Base-by-base conservation (phyloP, 352 stramenopile species). In the Pythium diclinum region DNA sequence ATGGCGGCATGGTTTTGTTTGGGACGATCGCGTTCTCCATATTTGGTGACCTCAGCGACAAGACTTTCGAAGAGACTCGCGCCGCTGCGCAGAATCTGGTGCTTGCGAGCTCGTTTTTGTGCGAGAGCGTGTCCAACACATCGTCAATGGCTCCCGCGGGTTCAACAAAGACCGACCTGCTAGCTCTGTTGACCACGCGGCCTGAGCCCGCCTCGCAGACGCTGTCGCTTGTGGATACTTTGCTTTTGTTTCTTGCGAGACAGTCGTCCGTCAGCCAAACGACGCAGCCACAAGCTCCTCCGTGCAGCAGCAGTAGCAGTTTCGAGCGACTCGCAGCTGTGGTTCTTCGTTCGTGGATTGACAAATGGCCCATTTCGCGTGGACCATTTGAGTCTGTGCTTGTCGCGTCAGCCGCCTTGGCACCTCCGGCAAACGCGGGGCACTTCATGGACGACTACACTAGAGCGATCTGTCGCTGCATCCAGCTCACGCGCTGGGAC, bases 401-500 rank as follows among this genome's bases (percentile, higher is more conserved):
- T 25, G 9, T 60, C 2, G 19, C 11, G 17, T 44, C 48, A 5
- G 28, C 28, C 14, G 25, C 14, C 28, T 25, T 25, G 3, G 33
- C 44, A 28, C 21, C 44, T 2, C 30, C n/a, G 10, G 23, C 4
- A 10, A 3, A 56, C 30, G 8, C 49, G 8, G 13, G 17, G 3
- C 19, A 16, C 0, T 28, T 53, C 3, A 33, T 53, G 17, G 36
- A 36, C 3, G 9, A 32, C 5, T 63, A 58, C 23, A 38, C 33
- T 0, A 40, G 16, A 28, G 69, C 56, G 1, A 21, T 75, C 1
- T 66, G 65, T 21, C 62, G 68, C 23, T 82, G 71, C 16, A 68
- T 86, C 32, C 49, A 44, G 6, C 47, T 86, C 25, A 83, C 77
- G 3, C 73, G 68, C 11, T 83, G 78, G 59, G 73, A 78, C 36